Evolutionary conservation across 495 filamentous ascomycete genomes (phyloP), one percentile per base, ranked within the genome.

Genomic region (Aspergillus nanangensis): DNA sequence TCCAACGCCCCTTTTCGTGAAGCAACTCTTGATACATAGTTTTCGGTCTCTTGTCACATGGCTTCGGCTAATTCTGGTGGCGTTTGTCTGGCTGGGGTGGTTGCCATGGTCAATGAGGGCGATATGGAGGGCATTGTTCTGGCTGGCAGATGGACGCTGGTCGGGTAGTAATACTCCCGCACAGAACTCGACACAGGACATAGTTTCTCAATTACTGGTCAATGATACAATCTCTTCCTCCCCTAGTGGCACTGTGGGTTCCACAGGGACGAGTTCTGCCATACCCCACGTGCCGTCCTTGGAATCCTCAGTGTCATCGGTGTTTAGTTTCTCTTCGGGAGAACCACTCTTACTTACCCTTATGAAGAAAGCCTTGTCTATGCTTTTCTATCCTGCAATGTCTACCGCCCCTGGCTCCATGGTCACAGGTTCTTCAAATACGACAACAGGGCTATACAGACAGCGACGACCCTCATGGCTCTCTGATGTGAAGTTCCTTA

Each of bases 81-180:
- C 75, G 2, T 83, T 85, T 47, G 88, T 97, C 21, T 99, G 93
- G 93, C 69, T 95, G 32, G 80, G 82, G 8, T 84, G 84, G 74
- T 70, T 99, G 38, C 93, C 93, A 2, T 99, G 87, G 75, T 80
- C 86, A 25, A 93, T 96, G 80, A 79, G 93, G 37, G 83, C 86
- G 25, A 83, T 94, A 18, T 99, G 93, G 93, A 77, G 90, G 37
- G 81, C 85, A 45, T 68, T 96, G 41, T 96, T 99, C 68, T 97
- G 92, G 91, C 67, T 97, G 45, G 92, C 86, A 27, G 94, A 99
- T 70, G 93, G 90, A 33, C 87, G 87, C 25, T 89, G 92, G 78
- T 77, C 82, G n/a, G 62, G 65, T 20, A 62, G 50, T 42, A 64
- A 69, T 40, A 51, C 33, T 10, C 41, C 49, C 62, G 59, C 35